These are phyloP conservation scores for Mrakia blollopis DNA, from an alignment of 768 basidiomycete species.

Conservation along the genomic window DNA sequence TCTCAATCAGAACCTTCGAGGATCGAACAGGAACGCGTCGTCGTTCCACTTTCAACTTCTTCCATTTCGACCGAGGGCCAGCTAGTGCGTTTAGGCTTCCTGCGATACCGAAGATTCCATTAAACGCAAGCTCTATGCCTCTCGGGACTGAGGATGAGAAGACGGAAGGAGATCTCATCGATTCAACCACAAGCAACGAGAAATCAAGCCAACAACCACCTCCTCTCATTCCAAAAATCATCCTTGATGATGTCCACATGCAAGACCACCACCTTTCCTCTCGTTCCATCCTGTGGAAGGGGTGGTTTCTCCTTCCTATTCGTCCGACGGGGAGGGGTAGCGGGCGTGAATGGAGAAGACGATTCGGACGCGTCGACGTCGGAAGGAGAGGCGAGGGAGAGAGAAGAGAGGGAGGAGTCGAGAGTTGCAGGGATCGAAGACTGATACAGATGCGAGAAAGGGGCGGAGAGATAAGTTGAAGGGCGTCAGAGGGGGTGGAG, in stretches of 20 bases:
- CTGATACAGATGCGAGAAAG: neutral
- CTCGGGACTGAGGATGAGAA: no score
- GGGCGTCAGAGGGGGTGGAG: neutral
- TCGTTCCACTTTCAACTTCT: no score
- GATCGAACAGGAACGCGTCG: no score
- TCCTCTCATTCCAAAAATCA: slow-evolving; percentile 67
- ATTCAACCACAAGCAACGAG: no score
- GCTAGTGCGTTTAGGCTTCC: no score
- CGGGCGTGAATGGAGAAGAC: neutral
- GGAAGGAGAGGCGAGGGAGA: neutral
- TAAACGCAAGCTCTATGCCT: no score
- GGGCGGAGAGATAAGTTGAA: neutral
- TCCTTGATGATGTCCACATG: slow-evolving; percentile 82
- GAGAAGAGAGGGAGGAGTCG: neutral
- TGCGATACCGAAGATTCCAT: no score
- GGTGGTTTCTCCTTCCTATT: slow-evolving; percentile 13
- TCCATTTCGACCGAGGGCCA: no score
- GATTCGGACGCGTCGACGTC: neutral
- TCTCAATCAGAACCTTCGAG: no score
- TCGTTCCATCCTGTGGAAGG: slow-evolving; percentile 38
- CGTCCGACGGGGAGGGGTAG: neutral
- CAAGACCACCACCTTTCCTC: slow-evolving; percentile 53
- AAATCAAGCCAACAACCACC: slow-evolving; percentile 43
- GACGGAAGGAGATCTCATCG: no score
- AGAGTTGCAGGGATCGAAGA: neutral